Conservation (phyloP, 139 green algal genomes). For the Tetradesmus obliquus region DNA sequence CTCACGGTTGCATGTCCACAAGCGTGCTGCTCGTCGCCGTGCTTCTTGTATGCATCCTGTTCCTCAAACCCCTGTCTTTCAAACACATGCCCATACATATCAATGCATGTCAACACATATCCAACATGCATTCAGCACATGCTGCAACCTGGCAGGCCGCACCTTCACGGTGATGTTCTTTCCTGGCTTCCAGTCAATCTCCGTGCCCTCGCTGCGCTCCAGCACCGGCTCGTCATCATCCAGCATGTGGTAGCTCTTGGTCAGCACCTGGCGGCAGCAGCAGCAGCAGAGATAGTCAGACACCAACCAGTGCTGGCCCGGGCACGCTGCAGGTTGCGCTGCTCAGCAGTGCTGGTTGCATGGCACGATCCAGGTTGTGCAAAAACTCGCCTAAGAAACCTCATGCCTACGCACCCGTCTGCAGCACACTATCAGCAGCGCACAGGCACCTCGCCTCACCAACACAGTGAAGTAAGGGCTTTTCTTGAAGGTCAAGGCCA, state of each 20-base stretch:
- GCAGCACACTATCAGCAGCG: neutral
- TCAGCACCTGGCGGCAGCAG: conserved; percentile 50
- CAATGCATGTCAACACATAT: too few relatives aligned
- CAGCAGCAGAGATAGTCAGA: neutral
- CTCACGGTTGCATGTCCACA: too few relatives aligned
- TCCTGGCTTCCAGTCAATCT: conserved; percentile 91
- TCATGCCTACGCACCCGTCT: neutral
- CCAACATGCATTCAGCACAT: too few relatives aligned
- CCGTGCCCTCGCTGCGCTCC: conserved; percentile 81
- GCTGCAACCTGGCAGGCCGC: neutral
- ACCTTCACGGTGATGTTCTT: conserved; percentile 80
- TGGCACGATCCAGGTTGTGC: too few relatives aligned
- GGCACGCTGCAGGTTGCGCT: too few relatives aligned
- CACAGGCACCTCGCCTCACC: neutral
- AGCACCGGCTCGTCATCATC: conserved; percentile 88
- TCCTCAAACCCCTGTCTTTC: too few relatives aligned
- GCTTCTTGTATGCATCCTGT: too few relatives aligned
- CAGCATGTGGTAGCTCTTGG: conserved; percentile 93
- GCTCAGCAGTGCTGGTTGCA: too few relatives aligned
- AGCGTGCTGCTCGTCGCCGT: neutral
- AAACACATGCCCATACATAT: too few relatives aligned
- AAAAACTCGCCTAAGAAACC: too few relatives aligned
- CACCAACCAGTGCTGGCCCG: too few relatives aligned
- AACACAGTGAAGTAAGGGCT: conserved; percentile 93
- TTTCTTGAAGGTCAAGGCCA: conserved; percentile 77